These are phyloP conservation scores for Terfezia claveryi DNA, from an alignment of 495 filamentous ascomycete species.

Conservation along the genomic window DNA sequence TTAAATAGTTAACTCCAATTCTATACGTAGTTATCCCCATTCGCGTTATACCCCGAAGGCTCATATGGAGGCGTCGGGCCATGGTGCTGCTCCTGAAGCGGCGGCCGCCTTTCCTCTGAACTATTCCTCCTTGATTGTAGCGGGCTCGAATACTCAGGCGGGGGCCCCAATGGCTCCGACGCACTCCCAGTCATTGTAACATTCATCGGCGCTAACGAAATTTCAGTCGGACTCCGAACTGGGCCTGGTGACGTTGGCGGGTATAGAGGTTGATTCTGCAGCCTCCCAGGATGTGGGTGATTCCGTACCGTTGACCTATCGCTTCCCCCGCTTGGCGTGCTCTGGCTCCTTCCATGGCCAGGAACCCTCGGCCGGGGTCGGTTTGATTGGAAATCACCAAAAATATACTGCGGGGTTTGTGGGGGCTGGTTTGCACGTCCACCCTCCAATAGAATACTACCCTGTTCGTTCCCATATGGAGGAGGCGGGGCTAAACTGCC, in stretches of 20 bases:
- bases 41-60: too few relatives aligned
- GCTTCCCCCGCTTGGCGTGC: conserved; percentile 13
- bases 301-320: neutral
- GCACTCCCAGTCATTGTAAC: conserved; percentile 11
- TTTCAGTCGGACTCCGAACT: conserved; percentile 81
- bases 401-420: conserved; percentile 31
- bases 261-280: conserved; percentile 31
- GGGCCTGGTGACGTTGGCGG: conserved; percentile 75
- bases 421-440: conserved; percentile 43
- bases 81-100: neutral
- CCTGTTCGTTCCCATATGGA: conserved; percentile 88
- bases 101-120: conserved; percentile 9
- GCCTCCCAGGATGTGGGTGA: neutral
- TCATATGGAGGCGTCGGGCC: neutral
- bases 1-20: too few relatives aligned
- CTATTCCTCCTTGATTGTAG: conserved; percentile 30
- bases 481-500: conserved; percentile 87
- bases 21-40: too few relatives aligned
- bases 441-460: conserved; percentile 79
- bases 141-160: conserved; percentile 57
- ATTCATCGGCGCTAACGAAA: conserved; percentile 53
- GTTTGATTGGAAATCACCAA: conserved; percentile 26
- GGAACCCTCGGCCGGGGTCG: conserved; percentile 22
- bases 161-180: conserved; percentile 26
- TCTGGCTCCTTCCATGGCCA: conserved; percentile 34